phyloP scores from a whole-genome alignment of 2,329 filamentous ascomycete species.

The Lizonia empirigonia region DNA sequence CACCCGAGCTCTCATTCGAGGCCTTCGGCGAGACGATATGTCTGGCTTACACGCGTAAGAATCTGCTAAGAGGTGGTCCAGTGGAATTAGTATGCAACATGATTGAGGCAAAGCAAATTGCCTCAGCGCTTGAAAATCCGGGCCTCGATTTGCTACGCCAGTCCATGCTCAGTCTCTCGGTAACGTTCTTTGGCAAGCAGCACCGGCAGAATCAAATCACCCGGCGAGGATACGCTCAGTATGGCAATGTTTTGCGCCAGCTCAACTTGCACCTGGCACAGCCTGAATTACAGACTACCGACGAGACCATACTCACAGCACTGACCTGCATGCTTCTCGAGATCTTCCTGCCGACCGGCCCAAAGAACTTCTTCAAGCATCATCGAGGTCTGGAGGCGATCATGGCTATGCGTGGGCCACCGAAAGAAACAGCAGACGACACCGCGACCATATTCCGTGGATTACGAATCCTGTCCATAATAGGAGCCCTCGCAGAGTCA shows the following conservation, averaged over 20 bases:
- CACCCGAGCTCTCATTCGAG: constrained; percentile 20
- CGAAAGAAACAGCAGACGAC: constrained; percentile 9
- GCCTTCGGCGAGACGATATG: constrained; percentile 36
- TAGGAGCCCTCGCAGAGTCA: constrained; percentile 28
- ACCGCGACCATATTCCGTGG: constrained; percentile 27
- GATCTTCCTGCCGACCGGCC: constrained; percentile 36
- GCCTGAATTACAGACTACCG: constrained; percentile 25
- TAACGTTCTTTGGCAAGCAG: constrained; percentile 36
- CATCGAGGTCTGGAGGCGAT: constrained; percentile 37
- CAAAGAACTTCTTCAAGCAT: constrained; percentile 36
- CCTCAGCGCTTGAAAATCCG: constrained; percentile 4
- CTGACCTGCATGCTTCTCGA: constrained; percentile 37
- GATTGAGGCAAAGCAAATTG: constrained; percentile 14
- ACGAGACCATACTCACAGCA: constrained; percentile 35
- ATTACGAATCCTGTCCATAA: constrained; percentile 31
- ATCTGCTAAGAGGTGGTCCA: constrained; percentile 31
- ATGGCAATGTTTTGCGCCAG: constrained; percentile 32
- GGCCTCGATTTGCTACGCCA: constrained; percentile 29
- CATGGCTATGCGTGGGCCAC: constrained; percentile 31
- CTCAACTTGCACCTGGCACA: constrained; percentile 28
- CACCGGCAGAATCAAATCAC: constrained; percentile 27
- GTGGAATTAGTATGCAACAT: constrained; percentile 36
- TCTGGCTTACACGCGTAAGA: constrained; percentile 35
- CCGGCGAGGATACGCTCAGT: constrained; percentile 28
- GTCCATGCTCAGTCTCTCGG: constrained; percentile 31